A percentile compares a stretch with the other conserved stretches of the same genome.
phyloP scores from a whole-genome alignment of 306 rosid genomes.

The Rubus parviflorus region DNA sequence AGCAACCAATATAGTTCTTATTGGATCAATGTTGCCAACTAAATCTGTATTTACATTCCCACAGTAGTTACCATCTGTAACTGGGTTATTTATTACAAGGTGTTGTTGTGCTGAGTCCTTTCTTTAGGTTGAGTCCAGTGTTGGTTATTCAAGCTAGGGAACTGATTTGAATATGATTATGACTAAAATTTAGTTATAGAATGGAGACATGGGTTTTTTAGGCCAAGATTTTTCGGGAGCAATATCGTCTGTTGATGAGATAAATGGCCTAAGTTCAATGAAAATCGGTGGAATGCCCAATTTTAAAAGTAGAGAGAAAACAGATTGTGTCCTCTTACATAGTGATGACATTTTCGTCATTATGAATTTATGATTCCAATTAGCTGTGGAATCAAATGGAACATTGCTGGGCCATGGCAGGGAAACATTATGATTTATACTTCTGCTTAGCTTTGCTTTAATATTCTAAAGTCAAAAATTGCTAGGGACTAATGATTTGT shows the following conservation, averaged over 20 bases:
- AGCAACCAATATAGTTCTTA: background rate
- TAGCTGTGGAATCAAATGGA: background rate
- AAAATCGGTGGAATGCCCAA: background rate
- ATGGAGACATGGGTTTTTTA: background rate
- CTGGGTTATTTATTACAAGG: background rate
- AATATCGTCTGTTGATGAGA: background rate
- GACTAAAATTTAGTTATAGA: background rate
- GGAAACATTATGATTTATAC: background rate
- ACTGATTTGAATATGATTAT: background rate
- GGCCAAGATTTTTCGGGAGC: background rate
- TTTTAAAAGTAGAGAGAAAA: background rate
- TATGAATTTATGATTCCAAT: background rate
- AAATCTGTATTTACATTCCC: background rate
- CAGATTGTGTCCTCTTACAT: background rate
- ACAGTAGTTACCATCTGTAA: background rate
- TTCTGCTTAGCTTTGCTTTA: background rate
- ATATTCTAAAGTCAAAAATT: background rate
- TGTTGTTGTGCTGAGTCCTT: background rate
- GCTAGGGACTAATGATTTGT: background rate
- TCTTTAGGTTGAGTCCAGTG: background rate
- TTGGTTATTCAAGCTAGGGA: background rate
- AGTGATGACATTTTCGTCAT: background rate
- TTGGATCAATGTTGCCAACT: background rate
- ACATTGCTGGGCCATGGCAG: background rate
- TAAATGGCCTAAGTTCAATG: background rate